These are phyloP conservation scores for Dichotomopilus funicola DNA, from an alignment of 2,329 filamentous ascomycete genomes.

Conservation along the genomic window DNA sequence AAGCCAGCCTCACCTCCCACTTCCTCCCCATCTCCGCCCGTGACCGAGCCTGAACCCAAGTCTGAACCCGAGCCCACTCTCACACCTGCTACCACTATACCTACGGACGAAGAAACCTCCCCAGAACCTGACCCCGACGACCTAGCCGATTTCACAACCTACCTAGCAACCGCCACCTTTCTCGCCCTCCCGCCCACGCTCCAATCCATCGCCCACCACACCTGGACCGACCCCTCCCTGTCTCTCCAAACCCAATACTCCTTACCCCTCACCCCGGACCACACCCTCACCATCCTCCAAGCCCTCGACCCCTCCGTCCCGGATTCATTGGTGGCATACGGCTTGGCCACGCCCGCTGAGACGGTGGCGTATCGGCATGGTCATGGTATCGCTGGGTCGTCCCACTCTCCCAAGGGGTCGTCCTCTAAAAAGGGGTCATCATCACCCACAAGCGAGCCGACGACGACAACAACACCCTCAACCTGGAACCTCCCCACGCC, in stretches of 20 bases:
- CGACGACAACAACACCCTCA: conserved; percentile 39
- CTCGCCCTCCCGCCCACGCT: conserved; percentile 54
- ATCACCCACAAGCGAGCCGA: too few species aligned
- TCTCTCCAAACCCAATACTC: conserved; percentile 49
- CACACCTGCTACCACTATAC: too few species aligned
- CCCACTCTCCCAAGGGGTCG: too few species aligned
- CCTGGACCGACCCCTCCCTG: conserved; percentile 41
- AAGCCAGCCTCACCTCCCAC: background rate
- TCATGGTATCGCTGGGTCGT: too few species aligned
- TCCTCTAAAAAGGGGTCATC: too few species aligned
- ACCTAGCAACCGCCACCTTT: conserved; percentile 66
- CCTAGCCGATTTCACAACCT: conserved; percentile 66
- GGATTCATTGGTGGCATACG: conserved; percentile 64
- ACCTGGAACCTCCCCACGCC: conserved; percentile 32
- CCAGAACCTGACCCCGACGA: conserved; percentile 8
- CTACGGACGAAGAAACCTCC: background rate
- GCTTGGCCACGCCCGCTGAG: conserved; percentile 11
- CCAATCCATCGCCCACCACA: conserved; percentile 53
- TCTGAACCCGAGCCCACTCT: too few species aligned
- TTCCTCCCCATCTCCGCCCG: too few species aligned
- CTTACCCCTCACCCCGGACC: conserved; percentile 46
- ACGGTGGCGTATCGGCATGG: too few species aligned
- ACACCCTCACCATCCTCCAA: conserved; percentile 45
- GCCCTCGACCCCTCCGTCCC: conserved; percentile 52
- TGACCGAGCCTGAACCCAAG: too few species aligned